Evolutionary conservation across 441 rosid genomes (phyloP).

Genomic region (Euphorbia celastroides): DNA sequence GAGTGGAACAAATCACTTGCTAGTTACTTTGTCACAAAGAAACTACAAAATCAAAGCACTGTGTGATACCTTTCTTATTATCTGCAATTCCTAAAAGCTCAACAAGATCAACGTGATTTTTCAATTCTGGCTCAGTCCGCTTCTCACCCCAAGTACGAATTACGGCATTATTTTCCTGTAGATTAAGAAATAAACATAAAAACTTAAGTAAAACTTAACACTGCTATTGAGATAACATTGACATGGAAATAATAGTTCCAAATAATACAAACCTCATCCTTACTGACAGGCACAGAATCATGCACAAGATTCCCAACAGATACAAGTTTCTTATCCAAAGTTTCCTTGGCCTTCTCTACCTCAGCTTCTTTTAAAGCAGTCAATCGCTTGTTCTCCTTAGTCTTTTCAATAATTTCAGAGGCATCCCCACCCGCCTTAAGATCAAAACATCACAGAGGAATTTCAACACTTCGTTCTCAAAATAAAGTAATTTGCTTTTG

Average conservation of each 20-base stretch:
- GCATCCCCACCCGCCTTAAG: conserved; percentile 51
- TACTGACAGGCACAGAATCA: conserved; percentile 65
- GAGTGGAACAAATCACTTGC: not conserved
- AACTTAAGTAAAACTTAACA: not conserved
- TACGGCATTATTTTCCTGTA: conserved; percentile 67
- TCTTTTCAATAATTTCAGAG: conserved; percentile 46
- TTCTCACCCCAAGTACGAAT: conserved; percentile 59
- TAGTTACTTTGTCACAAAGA: not conserved
- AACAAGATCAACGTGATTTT: conserved; percentile 89
- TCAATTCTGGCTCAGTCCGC: conserved; percentile 48
- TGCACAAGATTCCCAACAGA: conserved; percentile 76
- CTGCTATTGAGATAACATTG: not conserved
- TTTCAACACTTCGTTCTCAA: not conserved
- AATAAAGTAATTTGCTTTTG: not conserved
- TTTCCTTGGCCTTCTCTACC: conserved; percentile 52
- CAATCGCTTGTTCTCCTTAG: conserved; percentile 47
- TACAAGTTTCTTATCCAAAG: conserved; percentile 52
- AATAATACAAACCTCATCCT: conserved; percentile 65
- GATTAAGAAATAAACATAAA: not conserved
- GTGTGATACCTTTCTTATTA: conserved; percentile 51
- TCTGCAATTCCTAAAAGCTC: conserved; percentile 84
- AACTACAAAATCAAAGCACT: not conserved
- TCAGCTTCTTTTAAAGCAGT: conserved; percentile 52
- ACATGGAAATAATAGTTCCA: not conserved
- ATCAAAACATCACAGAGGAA: not conserved